A percentile compares a stretch with the other conserved stretches of the same genome.
phyloP scores from a whole-genome alignment of 2,329 filamentous ascomycete genomes.

The Blastomyces gilchristii region DNA sequence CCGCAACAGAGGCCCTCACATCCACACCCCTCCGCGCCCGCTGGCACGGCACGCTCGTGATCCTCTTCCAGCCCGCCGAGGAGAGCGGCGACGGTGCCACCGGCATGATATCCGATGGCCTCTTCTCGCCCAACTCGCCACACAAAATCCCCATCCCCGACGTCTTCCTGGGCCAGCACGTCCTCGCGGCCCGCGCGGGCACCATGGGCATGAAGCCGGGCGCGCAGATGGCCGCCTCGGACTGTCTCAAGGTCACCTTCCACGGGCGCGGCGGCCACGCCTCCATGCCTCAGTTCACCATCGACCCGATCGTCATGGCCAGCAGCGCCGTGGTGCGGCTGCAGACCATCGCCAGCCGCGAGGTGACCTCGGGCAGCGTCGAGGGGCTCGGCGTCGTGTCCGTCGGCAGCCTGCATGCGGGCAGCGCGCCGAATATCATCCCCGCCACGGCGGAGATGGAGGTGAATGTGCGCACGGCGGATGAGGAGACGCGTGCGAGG shows the following conservation, averaged over 20 bases:
- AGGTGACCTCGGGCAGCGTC: slow-evolving; percentile 38
- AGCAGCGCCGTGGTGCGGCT: slow-evolving; percentile 46
- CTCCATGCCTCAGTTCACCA: slow-evolving; percentile 44
- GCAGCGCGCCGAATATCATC: slow-evolving; percentile 52
- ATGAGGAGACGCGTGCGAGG: slow-evolving; percentile 36
- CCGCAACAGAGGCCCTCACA: slow-evolving; percentile 42
- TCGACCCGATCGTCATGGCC: slow-evolving; percentile 52
- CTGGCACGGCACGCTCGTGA: slow-evolving; percentile 55
- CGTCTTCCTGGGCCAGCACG: slow-evolving; percentile 48
- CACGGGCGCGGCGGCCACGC: slow-evolving; percentile 51
- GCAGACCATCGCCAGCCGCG: slow-evolving; percentile 50
- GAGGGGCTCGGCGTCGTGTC: slow-evolving; percentile 48
- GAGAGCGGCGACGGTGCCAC: slow-evolving; percentile 54
- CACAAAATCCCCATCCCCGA: slow-evolving; percentile 43
- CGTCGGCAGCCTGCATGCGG: slow-evolving; percentile 49
- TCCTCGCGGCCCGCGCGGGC: slow-evolving; percentile 39
- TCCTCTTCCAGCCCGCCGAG: slow-evolving; percentile 59
- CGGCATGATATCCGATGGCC: slow-evolving; percentile 51
- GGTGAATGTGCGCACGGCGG: slow-evolving; percentile 45
- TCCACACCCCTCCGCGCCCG: slow-evolving; percentile 26
- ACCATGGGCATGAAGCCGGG: slow-evolving; percentile 31
- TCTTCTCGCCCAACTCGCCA: slow-evolving; percentile 34
- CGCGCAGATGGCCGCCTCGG: slow-evolving; percentile 35
- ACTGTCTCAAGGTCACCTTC: slow-evolving; percentile 44
- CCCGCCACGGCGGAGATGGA: slow-evolving; percentile 45